Conservation (phyloP, 441 rosid genomes). For the Mallotus repandus region DNA sequence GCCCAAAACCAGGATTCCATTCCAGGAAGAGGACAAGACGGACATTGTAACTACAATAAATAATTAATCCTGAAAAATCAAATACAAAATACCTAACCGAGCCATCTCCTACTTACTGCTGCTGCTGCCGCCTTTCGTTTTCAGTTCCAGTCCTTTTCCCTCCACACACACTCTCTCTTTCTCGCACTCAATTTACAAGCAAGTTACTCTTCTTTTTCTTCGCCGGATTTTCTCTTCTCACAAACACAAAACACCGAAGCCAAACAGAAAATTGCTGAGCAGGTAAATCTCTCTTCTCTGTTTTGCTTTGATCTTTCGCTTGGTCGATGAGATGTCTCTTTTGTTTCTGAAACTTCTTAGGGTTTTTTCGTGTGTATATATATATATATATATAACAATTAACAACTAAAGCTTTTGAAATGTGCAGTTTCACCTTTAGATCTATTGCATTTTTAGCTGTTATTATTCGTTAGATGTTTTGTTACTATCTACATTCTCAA, state of each 20-base stretch:
- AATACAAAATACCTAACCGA: neutral
- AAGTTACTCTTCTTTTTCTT: no score
- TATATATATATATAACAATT: neutral
- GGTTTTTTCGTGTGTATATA: neutral
- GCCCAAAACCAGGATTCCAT: neutral
- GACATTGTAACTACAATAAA: no score
- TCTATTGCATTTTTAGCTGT: neutral
- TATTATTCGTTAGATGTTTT: no score
- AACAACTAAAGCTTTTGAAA: neutral
- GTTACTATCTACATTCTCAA: no score
- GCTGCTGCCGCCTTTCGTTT: neutral
- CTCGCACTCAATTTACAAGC: no score
- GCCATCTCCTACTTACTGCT: neutral
- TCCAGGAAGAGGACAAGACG: no score
- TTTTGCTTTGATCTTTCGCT: no score
- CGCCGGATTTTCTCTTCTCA: no score
- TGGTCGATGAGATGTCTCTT: neutral
- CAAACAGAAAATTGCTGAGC: neutral
- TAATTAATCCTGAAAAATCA: neutral
- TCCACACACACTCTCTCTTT: neutral
- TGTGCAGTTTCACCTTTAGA: neutral
- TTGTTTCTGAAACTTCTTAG: constrained; percentile 9
- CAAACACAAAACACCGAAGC: neutral
- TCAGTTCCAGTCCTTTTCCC: constrained; percentile 5
- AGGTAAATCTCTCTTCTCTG: neutral